Percentiles rank a stretch among this genome's conserved stretches.
phyloP scores from a whole-genome alignment of 2,329 filamentous ascomycete species.

The Sarocladium oryzae region DNA sequence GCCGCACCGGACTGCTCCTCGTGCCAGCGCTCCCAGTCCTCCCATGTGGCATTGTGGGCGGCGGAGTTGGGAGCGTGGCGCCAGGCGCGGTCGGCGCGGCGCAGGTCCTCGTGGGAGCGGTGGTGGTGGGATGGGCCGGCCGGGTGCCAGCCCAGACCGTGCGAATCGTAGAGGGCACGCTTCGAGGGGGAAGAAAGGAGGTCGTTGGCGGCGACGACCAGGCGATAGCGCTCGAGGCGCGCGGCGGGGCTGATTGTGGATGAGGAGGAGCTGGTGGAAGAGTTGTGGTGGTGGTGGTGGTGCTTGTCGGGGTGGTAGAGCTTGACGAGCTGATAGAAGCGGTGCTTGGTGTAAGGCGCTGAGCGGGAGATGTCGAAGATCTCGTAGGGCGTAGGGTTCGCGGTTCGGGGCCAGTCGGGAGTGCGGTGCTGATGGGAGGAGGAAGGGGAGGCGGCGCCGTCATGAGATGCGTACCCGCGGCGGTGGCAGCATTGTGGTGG shows the following conservation, averaged over 20 bases:
- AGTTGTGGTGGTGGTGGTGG: constrained; percentile 30
- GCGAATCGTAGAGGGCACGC: constrained; percentile 73
- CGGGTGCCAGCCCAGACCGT: constrained; percentile 70
- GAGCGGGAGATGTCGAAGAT: constrained; percentile 59
- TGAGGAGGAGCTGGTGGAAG: constrained; percentile 14
- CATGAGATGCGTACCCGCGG: not conserved
- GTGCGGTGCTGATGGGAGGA: not conserved
- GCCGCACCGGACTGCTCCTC: constrained; percentile 36
- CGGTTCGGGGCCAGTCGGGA: constrained; percentile 39
- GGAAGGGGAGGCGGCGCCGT: not conserved
- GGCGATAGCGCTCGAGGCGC: constrained; percentile 81
- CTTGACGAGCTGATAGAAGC: constrained; percentile 89
- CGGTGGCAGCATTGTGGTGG: not conserved
- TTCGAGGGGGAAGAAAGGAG: constrained; percentile 78
- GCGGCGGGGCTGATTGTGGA: constrained; percentile 41
- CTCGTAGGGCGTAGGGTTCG: constrained; percentile 77
- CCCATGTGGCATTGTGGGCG: constrained; percentile 83
- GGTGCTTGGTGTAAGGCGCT: constrained; percentile 71
- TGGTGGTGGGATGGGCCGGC: constrained; percentile 48
- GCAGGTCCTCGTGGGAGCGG: constrained; percentile 31
- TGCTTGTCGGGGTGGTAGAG: constrained; percentile 84
- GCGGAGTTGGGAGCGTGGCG: constrained; percentile 40
- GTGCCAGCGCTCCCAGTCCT: constrained; percentile 89
- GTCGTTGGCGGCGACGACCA: constrained; percentile 81
- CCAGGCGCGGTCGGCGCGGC: constrained; percentile 41